Percentiles rank a stretch among this genome's conserved stretches.
Evolutionary conservation across 2,329 filamentous ascomycete genomes (phyloP).

Genomic region (Sporothrix brasiliensis): DNA sequence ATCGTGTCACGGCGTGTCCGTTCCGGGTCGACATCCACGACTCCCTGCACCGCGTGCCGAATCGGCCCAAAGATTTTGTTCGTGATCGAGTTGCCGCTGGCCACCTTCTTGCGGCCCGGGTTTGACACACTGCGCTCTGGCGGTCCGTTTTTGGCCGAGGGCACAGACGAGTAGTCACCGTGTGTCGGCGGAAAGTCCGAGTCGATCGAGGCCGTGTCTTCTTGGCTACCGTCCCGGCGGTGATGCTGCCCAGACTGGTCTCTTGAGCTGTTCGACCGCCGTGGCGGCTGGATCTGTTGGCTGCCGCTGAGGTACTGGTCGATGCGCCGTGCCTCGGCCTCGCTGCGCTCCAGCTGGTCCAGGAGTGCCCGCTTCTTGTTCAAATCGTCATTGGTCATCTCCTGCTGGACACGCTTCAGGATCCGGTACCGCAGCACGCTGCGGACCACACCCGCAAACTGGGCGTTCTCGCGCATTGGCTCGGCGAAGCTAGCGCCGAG

Average conservation of each 20-base stretch:
- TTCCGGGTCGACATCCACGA: constrained; percentile 95
- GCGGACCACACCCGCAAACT: constrained; percentile 93
- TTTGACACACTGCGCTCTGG: constrained; percentile 53
- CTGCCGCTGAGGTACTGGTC: constrained; percentile 86
- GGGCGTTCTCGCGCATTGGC: constrained; percentile 95
- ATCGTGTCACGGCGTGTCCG: constrained; percentile 89
- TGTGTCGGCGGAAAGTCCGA: constrained; percentile 94
- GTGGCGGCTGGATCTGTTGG: constrained; percentile 64
- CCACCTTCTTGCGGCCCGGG: constrained; percentile 72
- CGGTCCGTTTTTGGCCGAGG: constrained; percentile 74
- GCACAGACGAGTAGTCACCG: constrained; percentile 67
- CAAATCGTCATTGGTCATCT: constrained; percentile 93
- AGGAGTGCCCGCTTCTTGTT: constrained; percentile 81
- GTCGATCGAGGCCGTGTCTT: constrained; percentile 88
- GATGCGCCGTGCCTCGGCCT: constrained; percentile 88
- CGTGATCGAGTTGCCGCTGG: constrained; percentile 86
- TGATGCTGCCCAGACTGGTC: constrained; percentile 45
- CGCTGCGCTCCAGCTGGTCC: constrained; percentile 88
- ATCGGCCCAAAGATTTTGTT: constrained; percentile 93
- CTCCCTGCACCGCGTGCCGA: constrained; percentile 92
- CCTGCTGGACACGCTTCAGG: constrained; percentile 92
- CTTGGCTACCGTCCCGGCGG: constrained; percentile 61
- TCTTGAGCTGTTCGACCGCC: constrained; percentile 66
- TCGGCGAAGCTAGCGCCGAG: constrained; percentile 95
- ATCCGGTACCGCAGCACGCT: constrained; percentile 87